Percentiles rank a stretch among this genome's conserved stretches.
These are phyloP conservation scores for Mortierella sp. DNA, from an alignment of 371 early-diverging fungal genomes.

Conservation along the genomic window DNA sequence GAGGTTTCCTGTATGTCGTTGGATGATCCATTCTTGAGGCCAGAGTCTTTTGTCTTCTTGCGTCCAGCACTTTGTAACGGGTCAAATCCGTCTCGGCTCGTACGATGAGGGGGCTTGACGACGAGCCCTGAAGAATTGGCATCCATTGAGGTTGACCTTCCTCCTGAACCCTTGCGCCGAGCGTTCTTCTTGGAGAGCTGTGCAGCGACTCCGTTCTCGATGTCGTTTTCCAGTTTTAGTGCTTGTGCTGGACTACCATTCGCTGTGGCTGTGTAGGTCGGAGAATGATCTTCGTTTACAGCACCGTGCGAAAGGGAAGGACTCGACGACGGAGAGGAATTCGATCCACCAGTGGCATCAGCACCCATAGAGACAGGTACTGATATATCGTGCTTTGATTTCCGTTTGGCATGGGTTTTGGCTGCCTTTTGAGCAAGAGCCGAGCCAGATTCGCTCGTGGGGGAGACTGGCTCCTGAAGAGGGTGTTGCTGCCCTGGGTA, in stretches of 20 bases:
- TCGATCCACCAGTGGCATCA: slow-evolving; percentile 3
- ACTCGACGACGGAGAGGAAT: slow-evolving; percentile 29
- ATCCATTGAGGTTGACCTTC: slow-evolving; percentile 23
- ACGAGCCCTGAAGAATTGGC: slow-evolving; percentile 22
- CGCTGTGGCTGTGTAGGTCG: slow-evolving; percentile 6
- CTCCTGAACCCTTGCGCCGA: slow-evolving; percentile 28
- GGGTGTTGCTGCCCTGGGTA: slow-evolving; percentile 17
- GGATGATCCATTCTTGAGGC: slow-evolving; percentile 16
- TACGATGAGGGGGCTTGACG: slow-evolving; percentile 30
- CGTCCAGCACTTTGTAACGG: slow-evolving; percentile 21
- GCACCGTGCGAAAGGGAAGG: slow-evolving; percentile 5
- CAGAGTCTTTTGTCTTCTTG: slow-evolving; percentile 20
- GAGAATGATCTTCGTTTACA: slow-evolving; percentile 13
- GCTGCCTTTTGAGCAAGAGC: slow-evolving; percentile 7
- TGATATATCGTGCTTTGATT: slow-evolving; percentile 20
- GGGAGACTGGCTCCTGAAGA: slow-evolving; percentile 20
- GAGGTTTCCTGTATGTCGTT: slow-evolving; percentile 12
- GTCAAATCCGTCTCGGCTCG: slow-evolving; percentile 39
- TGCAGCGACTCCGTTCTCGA: slow-evolving; percentile 13
- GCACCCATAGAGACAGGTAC: not conserved
- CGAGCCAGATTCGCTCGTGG: slow-evolving; percentile 15
- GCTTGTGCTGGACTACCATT: slow-evolving; percentile 10
- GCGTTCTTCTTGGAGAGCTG: slow-evolving; percentile 17
- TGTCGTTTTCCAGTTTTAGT: slow-evolving; percentile 28
- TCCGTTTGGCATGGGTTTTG: slow-evolving; percentile 28